Evolutionary conservation across 2,329 filamentous ascomycete species (phyloP).

Genomic region (Davidsoniella eucalypti): DNA sequence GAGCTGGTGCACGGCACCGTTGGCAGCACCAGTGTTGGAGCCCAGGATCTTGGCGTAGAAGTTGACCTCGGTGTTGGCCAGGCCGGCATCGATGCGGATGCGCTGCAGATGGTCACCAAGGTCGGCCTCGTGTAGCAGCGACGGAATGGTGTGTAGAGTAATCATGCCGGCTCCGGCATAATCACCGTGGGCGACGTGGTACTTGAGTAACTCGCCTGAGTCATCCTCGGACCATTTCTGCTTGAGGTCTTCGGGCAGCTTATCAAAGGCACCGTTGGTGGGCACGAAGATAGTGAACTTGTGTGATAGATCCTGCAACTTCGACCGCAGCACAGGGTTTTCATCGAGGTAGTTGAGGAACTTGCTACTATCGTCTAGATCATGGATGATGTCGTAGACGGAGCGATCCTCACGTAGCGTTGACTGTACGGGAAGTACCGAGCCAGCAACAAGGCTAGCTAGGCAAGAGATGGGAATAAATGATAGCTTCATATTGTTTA

Average conservation of each 20-base stretch:
- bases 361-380: conserved; percentile 12
- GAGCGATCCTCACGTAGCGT: background rate
- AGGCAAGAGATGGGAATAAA: too few species aligned
- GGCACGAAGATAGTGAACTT: conserved; percentile 77
- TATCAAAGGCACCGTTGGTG: conserved; percentile 57
- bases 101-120: conserved; percentile 56
- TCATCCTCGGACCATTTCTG: conserved; percentile 35
- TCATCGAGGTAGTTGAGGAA: conserved; percentile 27
- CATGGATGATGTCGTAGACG: conserved; percentile 16
- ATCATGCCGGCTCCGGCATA: conserved; percentile 53
- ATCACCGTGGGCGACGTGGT: conserved; percentile 56
- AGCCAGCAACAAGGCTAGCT: too few species aligned
- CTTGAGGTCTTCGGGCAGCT: conserved; percentile 30
- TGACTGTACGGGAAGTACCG: too few species aligned
- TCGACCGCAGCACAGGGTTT: conserved; percentile 51
- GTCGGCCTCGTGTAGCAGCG: conserved; percentile 38
- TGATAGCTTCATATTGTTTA: too few species aligned
- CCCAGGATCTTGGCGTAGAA: conserved; percentile 57
- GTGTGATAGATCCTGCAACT: conserved; percentile 53
- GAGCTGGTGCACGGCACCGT: conserved; percentile 68
- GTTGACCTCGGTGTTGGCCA: conserved; percentile 54
- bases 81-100: conserved; percentile 47
- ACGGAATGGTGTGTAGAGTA: conserved; percentile 57
- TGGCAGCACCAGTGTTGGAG: conserved; percentile 49
- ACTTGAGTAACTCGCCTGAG: conserved; percentile 30